Base-by-base conservation (phyloP, 2,329 filamentous ascomycete genomes). In the Pyrenophora seminiperda region DNA sequence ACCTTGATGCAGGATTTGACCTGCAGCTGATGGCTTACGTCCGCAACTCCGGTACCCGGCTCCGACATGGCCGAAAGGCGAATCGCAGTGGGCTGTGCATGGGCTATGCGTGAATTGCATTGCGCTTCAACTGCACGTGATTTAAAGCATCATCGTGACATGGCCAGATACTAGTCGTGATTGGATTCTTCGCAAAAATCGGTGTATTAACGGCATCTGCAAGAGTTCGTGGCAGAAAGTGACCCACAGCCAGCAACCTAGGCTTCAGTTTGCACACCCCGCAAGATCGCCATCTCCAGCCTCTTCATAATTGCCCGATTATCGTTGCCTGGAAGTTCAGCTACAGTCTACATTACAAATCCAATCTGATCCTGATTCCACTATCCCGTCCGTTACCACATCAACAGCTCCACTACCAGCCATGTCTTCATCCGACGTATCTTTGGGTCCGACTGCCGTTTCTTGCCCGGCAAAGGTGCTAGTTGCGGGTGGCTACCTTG, bases 391-490 rank as follows among this genome's bases (percentile, higher is more conserved):
- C 24, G 24, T 27, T 32, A 29, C 20, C 47, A 45, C 59, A 49
- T 42, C 40, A 58, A 47, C 58, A 49, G 47, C 47, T 48, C 52
- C 44, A 42, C 57, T 50, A 30, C 24, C 44, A 55, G 9, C 33
- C 33, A 44, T 55, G 47, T 55, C 51, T 22, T 41, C 46, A 18
- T 45, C 54, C 41, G 50, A 58, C 36, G 52, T 53, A 33, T 49
- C 56, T 40, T 47, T 59, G 50, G 54, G 38, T 39, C 58, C 65
- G 36, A 69, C 54, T 42, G 71, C 77, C 56, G 84, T 96, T 59
- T 97, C 94, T 56, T 93, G 94, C 17, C 94, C 94, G 14, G 94
- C 94, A 63, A 99, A 99, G 79, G 94, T 99, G 53, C 83, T 99
- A 58, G 83, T 97, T 45, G 91, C 93, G 3, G 94, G 94, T 57